Base-by-base conservation (phyloP, 345 rosid species). In the Diplotaxis tenuifolia region DNA sequence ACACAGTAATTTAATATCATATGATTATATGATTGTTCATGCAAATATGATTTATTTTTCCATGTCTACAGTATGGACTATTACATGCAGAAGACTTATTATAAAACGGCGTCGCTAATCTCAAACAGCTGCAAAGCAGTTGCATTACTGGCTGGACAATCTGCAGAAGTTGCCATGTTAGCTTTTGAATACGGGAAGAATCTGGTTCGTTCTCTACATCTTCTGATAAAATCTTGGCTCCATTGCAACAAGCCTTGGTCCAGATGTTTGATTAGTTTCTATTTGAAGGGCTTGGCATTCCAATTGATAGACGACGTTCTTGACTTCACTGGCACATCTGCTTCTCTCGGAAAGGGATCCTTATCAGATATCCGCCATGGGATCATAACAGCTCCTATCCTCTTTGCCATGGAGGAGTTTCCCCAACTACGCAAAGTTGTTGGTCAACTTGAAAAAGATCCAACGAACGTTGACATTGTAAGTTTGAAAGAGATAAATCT, bases 291-390 rank as follows among this genome's bases (percentile, higher is more conserved):
- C 11, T 84, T 95, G 84, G 91, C 99, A 19, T 95, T 80, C 82
- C 97, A 95, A 71, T 79, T 92, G 82, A 87, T 92, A 71, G 99
- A 95, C 47, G 98, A 90, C 28, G 87, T 95, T 66, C 98, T 95
- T 21, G 97, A 92, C 84, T 95, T 88, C 85, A 95, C 91, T 0
- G 98, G 97, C 82, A 95, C 99, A 22, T 85, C 97, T 38, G 82
- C 98, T 38, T 92, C 96, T 31, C 91, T 95, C 12, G 97, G 98
- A 62, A 95, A 95, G 88, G 99, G 96, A 75, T 84, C 99, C 62
- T 83, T 95, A 34, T 83, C 98, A 2, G 94, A 92, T 78, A 90
- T 95, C 27, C 84, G 80, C 32, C 97, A 87, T 79, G 96, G 96
- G 59, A 90, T 90, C 34, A 78, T 90, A 78, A 92, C 96, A 7